These are phyloP conservation scores for Suillus paluster DNA, from an alignment of 768 basidiomycete species.

Conservation along the genomic window DNA sequence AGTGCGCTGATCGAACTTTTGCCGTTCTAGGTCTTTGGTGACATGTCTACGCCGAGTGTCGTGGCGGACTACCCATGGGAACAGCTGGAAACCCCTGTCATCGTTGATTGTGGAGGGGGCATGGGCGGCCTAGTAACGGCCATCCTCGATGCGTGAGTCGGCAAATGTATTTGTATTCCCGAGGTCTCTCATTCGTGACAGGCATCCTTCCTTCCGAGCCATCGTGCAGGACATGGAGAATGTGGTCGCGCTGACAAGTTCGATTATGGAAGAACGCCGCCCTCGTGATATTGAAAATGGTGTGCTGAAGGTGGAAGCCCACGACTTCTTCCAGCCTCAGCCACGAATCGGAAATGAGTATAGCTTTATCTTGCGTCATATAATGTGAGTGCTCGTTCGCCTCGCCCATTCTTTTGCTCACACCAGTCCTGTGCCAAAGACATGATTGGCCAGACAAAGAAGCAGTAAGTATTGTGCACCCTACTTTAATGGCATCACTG, in stretches of 20 bases:
- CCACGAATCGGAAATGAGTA: constrained; percentile 10
- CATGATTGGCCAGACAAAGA: constrained; percentile 21
- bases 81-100: constrained; percentile 37
- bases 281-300: too few relatives aligned
- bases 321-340: constrained; percentile 45
- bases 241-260: too few relatives aligned
- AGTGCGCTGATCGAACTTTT: not conserved
- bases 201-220: too few relatives aligned
- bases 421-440: not conserved
- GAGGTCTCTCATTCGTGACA: too few relatives aligned
- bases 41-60: constrained; percentile 37
- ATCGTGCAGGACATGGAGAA: too few relatives aligned
- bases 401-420: not conserved
- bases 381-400: constrained; percentile 5
- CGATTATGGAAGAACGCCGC: too few relatives aligned
- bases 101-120: constrained; percentile 47
- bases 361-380: constrained; percentile 6
- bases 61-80: constrained; percentile 46
- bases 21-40: constrained; percentile 6
- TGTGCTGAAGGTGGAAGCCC: constrained; percentile 44
- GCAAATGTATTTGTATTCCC: not conserved
- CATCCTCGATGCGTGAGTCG: constrained; percentile 40
- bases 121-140: constrained; percentile 45
- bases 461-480: not conserved
- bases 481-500: not conserved